These are phyloP conservation scores for Albizia julibrissin DNA, from an alignment of 306 rosid species.

Conservation along the genomic window DNA sequence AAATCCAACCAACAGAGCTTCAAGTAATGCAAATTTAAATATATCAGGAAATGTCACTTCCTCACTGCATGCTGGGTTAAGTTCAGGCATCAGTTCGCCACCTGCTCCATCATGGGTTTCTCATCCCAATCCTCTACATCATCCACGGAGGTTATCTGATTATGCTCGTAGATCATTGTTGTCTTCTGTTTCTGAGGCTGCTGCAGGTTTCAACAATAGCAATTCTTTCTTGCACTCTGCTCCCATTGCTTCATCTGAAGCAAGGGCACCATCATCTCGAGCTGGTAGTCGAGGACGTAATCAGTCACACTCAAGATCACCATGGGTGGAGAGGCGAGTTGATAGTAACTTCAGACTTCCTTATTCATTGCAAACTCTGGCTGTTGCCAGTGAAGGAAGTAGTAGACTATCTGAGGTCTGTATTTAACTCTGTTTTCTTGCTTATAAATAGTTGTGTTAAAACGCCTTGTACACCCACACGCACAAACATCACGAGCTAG, in stretches of 20 bases:
- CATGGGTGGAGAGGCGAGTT: constrained; percentile 78
- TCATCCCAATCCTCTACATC: constrained; percentile 69
- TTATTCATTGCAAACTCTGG: constrained; percentile 69
- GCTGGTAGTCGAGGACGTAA: constrained; percentile 5
- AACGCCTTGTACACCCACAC: neutral
- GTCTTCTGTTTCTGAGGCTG: constrained; percentile 67
- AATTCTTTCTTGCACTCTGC: constrained; percentile 57
- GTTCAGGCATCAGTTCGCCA: constrained; percentile 57
- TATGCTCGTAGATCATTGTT: constrained; percentile 74
- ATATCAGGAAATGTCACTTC: constrained; percentile 73
- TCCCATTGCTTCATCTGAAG: constrained; percentile 58
- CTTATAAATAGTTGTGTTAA: constrained; percentile 18
- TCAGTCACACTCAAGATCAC: constrained; percentile 53
- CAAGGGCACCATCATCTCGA: constrained; percentile 57
- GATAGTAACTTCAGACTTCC: constrained; percentile 72
- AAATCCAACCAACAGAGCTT: constrained; percentile 54
- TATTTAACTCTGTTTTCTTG: constrained; percentile 31
- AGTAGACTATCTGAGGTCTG: constrained; percentile 92
- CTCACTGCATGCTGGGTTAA: constrained; percentile 54
- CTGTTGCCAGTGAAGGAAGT: constrained; percentile 71
- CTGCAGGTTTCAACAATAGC: constrained; percentile 58
- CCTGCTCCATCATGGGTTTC: constrained; percentile 68
- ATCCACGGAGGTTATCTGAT: constrained; percentile 79
- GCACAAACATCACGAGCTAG: neutral
- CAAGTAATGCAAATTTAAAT: constrained; percentile 46